phyloP scores from a whole-genome alignment of 2,329 filamentous ascomycete species.

The Alternaria gaisen region DNA sequence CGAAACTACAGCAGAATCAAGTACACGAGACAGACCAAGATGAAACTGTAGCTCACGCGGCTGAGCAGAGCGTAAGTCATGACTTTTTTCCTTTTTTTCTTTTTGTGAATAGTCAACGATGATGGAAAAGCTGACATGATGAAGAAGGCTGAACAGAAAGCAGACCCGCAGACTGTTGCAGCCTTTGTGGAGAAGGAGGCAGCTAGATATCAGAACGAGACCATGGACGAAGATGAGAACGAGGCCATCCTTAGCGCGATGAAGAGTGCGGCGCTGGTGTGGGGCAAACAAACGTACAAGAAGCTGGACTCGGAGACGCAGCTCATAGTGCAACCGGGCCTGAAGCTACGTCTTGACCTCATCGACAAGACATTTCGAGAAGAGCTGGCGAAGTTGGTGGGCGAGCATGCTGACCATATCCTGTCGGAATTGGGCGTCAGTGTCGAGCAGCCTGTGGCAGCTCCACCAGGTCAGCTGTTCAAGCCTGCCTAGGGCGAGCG shows the following conservation, averaged over 20 bases:
- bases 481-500: neutral
- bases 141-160: neutral
- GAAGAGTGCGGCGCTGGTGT: slow-evolving; percentile 24
- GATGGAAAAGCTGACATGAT: neutral
- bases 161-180: slow-evolving; percentile 11
- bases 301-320: slow-evolving; percentile 8
- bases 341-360: slow-evolving; percentile 27
- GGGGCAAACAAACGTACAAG: slow-evolving; percentile 13
- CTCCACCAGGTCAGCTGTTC: neutral
- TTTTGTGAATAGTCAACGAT: neutral
- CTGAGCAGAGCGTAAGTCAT: slow-evolving; percentile 7
- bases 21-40: neutral
- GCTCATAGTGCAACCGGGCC: slow-evolving; percentile 8
- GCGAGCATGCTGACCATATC: slow-evolving; percentile 2
- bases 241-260: slow-evolving; percentile 15
- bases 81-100: neutral
- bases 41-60: neutral
- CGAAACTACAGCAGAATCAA: neutral
- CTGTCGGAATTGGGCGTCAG: neutral
- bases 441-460: neutral
- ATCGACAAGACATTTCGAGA: slow-evolving; percentile 15
- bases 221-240: slow-evolving; percentile 26
- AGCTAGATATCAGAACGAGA: slow-evolving; percentile 2
- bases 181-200: slow-evolving; percentile 15
- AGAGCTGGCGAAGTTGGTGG: slow-evolving; percentile 15